Evolutionary conservation across 768 basidiomycete species (phyloP), one percentile per base, ranked within the genome.

Genomic region (Pilatotrama ljubarskyi): DNA sequence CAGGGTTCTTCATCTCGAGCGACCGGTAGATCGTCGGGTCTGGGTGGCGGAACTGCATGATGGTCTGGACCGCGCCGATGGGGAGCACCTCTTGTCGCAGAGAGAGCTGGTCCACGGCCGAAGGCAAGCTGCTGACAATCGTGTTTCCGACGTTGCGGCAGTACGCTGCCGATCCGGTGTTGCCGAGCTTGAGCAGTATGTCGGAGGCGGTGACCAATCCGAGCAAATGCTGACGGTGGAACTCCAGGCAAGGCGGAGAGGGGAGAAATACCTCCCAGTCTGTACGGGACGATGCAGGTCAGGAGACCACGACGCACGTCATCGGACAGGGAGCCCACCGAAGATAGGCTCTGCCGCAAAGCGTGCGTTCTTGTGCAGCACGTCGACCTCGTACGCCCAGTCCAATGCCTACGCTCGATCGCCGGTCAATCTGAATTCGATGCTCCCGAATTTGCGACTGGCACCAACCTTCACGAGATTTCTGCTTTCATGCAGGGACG

Each of bases 101-200:
- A 4, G 60, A 38, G 2, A 20, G 22, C 15, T 51, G 29, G 44
- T 55, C 61, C 9, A 25, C 26, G 5, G 10, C 4, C 40, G 57
- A 44, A 8, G 58, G 40, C 18, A 54, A 48, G n/a, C 17, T 46
- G 18, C 49, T 24, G 32, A 61, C 26, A 29, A 55, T 18, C 17
- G 49, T 48, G 26, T 46, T 43, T 1, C 52, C 51, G 11, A 52
- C n/a, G 60, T 69, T 69, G n/a, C 69, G 62, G 17, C 72, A 70
- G 36, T 74, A 66, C 6, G 66, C 61, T 1, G 72, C 75, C 2
- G 70, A 63, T 0, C 68, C 73, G 1, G 76, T 74, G 53, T 78
- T 78, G 0, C 73, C 74, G 0, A 78, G 70, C 0, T 58, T 55
- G 3, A 68, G 43, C 58, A 73, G 73, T 14, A 75, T 50, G 3